Evolutionary conservation across 1,284 basidiomycete genomes (phyloP), one percentile per base, ranked within the genome.

Genomic region (Fomitopsis pinicola): DNA sequence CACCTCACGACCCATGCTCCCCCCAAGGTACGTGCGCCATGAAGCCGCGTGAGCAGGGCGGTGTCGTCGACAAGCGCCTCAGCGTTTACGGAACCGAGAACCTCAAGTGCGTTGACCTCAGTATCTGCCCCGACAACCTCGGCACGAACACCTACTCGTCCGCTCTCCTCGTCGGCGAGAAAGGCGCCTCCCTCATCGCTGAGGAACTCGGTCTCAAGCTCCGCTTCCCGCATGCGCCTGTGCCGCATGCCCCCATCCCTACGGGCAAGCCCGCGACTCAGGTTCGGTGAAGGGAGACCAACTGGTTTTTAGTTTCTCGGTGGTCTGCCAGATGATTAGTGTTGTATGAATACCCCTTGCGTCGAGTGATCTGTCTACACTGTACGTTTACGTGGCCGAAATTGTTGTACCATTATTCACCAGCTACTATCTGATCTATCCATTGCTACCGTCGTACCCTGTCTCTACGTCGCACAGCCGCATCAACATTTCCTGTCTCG

Each of bases 11-110:
- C n/a, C 28, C 26, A 22, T 45, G n/a, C 5, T 17, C 22, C 14
- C 5, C 7, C 8, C 15, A 59, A 80, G 84, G 67, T 28, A 73
- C 72, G 35, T 73, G 72, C 59, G 72, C 89, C 22, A 91, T 92
- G 91, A 88, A 91, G 69, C 89, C 89, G n/a, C 79, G 84, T 54
- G 80, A 82, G 63, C 75, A 90, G 71, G 91, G 90, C 54, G 91
- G 91, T 69, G 90, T 92, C 36, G 85, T 93, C 66, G 90, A 92
- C 73, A 75, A 75, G 26, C 82, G 85, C 62, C 79, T 91, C 63
- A 87, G 82, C 69, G 91, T 94, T 55, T 89, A 84, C 72, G 90
- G 88, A 58, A 87, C 88, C 5, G 69, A 80, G 71, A 90, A 90
- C 77, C 77, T 93, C 66, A 88, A 88, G 76, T 80, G 77, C 69